These are phyloP conservation scores for Cyathus striatus DNA, from an alignment of 768 basidiomycete species.

Conservation along the genomic window DNA sequence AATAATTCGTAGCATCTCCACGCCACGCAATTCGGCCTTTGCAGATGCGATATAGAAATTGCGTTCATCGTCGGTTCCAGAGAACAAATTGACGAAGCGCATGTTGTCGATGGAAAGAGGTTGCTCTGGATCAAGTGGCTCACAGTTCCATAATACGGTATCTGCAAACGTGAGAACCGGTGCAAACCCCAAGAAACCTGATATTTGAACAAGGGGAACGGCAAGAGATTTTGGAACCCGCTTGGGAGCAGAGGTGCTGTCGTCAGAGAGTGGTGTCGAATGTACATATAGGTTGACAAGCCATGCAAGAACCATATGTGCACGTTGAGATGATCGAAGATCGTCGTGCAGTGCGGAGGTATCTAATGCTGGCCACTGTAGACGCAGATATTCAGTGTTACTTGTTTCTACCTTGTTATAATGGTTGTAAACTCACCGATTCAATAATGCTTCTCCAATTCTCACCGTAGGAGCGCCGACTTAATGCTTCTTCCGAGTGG, in stretches of 20 bases:
- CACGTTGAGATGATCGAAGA: constrained; percentile 67
- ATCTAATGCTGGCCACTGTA: constrained; percentile 69
- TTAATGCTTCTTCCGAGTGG: constrained; percentile 37
- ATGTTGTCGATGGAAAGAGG: constrained; percentile 73
- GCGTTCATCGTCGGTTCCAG: constrained; percentile 77
- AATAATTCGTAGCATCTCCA: constrained; percentile 82
- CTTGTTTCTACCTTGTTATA: not conserved
- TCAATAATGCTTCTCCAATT: constrained; percentile 63
- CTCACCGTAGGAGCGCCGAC: constrained; percentile 51
- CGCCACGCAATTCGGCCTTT: constrained; percentile 78
- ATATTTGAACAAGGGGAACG: constrained; percentile 73
- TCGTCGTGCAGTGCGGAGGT: constrained; percentile 47
- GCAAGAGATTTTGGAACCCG: constrained; percentile 74
- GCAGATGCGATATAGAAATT: constrained; percentile 88
- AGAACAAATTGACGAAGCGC: constrained; percentile 68
- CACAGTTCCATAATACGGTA: constrained; percentile 93
- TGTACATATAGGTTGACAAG: constrained; percentile 90
- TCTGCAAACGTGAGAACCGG: constrained; percentile 95
- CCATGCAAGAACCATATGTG: constrained; percentile 87
- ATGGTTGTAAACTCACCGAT: constrained; percentile 43
- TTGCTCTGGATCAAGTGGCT: constrained; percentile 46
- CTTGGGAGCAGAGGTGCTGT: constrained; percentile 26
- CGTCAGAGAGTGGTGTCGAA: constrained; percentile 48
- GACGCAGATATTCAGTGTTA: not conserved
- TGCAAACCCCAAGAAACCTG: constrained; percentile 74